Evolutionary conservation across 139 green algal genomes (phyloP).

Genomic region (Volvox reticuliferus): DNA sequence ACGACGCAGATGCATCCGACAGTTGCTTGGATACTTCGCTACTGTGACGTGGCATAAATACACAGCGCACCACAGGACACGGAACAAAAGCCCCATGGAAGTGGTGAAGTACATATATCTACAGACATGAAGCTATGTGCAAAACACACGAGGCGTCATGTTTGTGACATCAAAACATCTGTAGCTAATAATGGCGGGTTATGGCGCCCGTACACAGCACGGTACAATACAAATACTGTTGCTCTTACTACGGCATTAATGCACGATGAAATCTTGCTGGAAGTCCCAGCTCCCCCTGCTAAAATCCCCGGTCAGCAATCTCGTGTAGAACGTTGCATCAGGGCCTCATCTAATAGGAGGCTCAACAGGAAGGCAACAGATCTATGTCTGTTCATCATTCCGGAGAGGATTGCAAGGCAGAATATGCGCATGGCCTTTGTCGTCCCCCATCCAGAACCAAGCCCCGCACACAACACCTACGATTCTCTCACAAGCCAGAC

Average conservation of each 20-base stretch:
- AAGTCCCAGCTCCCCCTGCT: neutral
- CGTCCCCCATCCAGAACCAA: neutral
- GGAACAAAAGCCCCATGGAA: too few species aligned
- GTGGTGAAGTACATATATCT: too few species aligned
- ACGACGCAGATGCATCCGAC: neutral
- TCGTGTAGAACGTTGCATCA: constrained; percentile 31
- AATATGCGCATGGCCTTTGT: too few species aligned
- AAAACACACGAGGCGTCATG: too few species aligned
- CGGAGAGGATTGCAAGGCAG: neutral
- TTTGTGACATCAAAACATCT: neutral
- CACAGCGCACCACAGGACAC: too few species aligned
- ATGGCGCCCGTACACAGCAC: neutral
- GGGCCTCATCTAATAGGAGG: neutral
- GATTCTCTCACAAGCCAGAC: too few species aligned
- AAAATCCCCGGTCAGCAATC: constrained; percentile 9
- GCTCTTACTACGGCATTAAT: neutral
- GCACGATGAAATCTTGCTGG: neutral
- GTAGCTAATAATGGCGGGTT: neutral
- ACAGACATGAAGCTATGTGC: too few species aligned
- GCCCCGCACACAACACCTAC: neutral
- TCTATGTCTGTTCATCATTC: constrained; percentile 33
- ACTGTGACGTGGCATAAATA: too few species aligned
- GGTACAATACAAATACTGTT: neutral
- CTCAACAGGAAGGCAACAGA: constrained; percentile 35
- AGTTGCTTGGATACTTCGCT: neutral